A percentile compares a stretch with the other conserved stretches of the same genome.
These are phyloP conservation scores for Amaranthus hypochondriacus DNA, from an alignment of 148 eudicot species.

Conservation along the genomic window DNA sequence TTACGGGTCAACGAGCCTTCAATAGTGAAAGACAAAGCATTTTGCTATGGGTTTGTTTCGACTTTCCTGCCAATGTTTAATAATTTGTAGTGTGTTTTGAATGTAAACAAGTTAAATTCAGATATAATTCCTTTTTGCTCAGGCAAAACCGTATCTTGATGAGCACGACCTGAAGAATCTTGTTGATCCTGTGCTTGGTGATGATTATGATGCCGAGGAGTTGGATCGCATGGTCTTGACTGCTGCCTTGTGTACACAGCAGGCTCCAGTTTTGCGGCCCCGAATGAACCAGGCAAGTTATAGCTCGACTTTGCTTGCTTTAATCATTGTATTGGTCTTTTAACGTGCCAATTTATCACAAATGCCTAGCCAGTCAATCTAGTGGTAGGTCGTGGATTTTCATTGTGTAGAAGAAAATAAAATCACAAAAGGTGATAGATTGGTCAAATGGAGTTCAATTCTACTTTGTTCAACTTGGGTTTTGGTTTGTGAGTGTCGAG, in stretches of 20 bases:
- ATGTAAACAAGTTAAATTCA: neutral
- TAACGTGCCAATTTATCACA: too few relatives aligned
- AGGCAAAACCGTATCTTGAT: slow-evolving; percentile 83
- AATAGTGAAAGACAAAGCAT: slow-evolving; percentile 55
- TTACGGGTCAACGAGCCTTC: slow-evolving; percentile 75
- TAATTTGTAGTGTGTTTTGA: neutral
- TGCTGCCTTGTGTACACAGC: slow-evolving; percentile 67
- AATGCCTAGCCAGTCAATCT: too few relatives aligned
- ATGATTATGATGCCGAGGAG: slow-evolving; percentile 47
- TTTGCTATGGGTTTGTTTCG: slow-evolving; percentile 60
- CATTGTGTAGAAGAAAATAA: too few relatives aligned
- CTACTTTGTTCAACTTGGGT: too few relatives aligned
- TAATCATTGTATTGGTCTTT: neutral
- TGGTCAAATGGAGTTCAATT: too few relatives aligned
- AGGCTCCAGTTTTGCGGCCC: slow-evolving; percentile 60
- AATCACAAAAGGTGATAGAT: too few relatives aligned
- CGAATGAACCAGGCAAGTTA: slow-evolving; percentile 75
- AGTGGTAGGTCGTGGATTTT: too few relatives aligned
- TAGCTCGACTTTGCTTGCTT: neutral
- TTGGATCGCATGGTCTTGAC: slow-evolving; percentile 59
- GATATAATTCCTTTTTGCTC: neutral
- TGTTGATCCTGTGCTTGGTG: slow-evolving; percentile 60
- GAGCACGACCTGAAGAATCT: slow-evolving; percentile 44
- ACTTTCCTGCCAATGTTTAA: neutral
- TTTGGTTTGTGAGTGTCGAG: too few relatives aligned